Evolutionary conservation across 2,329 filamentous ascomycete species (phyloP).

Genomic region (Phyllosticta paracitricarpa): DNA sequence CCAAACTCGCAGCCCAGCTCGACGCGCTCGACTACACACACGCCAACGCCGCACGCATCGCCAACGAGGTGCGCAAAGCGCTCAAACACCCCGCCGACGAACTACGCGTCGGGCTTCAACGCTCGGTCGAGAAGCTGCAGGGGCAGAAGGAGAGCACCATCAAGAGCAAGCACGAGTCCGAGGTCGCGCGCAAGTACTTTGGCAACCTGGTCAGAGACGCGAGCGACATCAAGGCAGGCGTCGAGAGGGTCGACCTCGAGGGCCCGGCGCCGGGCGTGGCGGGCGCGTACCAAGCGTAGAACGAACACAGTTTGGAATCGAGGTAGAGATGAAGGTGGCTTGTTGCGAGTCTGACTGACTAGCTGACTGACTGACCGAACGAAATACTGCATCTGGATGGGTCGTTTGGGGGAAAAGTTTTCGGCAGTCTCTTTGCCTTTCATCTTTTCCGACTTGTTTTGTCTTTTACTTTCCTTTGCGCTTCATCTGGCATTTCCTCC

Average conservation of each 20-base stretch:
- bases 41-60: slow-evolving; percentile 74
- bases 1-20: slow-evolving; percentile 75
- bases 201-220: slow-evolving; percentile 64
- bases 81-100: slow-evolving; percentile 80
- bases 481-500: no score
- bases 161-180: slow-evolving; percentile 73
- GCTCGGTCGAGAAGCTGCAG: slow-evolving; percentile 71
- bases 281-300: slow-evolving; percentile 16
- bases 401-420: no score
- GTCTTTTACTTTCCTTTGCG: no score
- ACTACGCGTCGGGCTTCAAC: slow-evolving; percentile 71
- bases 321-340: no score
- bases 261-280: slow-evolving; percentile 37
- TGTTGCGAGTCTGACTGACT: no score
- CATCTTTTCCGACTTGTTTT: no score
- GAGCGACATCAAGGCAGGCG: slow-evolving; percentile 37
- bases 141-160: slow-evolving; percentile 72
- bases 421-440: no score
- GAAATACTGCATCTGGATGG: no score
- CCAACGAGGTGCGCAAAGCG: slow-evolving; percentile 76
- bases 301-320: no score
- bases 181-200: slow-evolving; percentile 85
- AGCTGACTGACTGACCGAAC: no score
- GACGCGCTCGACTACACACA: slow-evolving; percentile 85
- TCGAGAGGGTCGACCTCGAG: slow-evolving; percentile 44